Evolutionary conservation across 2,329 filamentous ascomycete species (phyloP), one percentile per base, ranked within the genome.

Genomic region (Xylariaceae sp.): DNA sequence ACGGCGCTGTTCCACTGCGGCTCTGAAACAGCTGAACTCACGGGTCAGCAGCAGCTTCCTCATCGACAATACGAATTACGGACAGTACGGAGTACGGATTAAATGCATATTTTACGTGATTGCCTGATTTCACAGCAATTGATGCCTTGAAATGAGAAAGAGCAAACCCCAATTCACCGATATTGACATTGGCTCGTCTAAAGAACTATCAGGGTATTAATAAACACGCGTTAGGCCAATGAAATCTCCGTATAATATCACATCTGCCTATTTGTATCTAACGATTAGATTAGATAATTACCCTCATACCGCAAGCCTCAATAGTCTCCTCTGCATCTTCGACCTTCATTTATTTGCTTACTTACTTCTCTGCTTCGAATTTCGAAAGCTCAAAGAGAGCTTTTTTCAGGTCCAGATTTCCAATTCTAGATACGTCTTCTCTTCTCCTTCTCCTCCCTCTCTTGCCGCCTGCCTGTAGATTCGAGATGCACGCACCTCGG

Each of bases 381-480:
- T 30, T 30, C 23, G 23, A 30, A 30, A 1, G 23, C 23, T 52
- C 4, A n/a, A 44, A 50, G 44, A 53, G 57, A 37, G 51, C 17
- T 34, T 55, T 39, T 51, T 18, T 55, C 15, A 15, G 13, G 39
- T 30, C 49, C 11, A 44, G 30, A 42, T 44, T 55, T 57, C 60
- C 54, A 8, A 17, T 57, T 44, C 10, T 44, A 17, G 48, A 50
- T 30, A 30, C 5, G 23, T 30, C 23, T 30, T 30, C 23, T 5
- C 23, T 30, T 42, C 37, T 13, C 11, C 37, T 42, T 42, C 11
- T 13, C 11, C 37, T 13, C 11, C 37, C 9, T 42, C 37, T 42
- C 11, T 10, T 1, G 3, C 35, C 5, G 18, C 35, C 35, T 23
- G 5, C 15, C 13, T 48, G 10, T 49, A 11, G 10, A 48, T 45